Evolutionary conservation across 129 eudicot species (phyloP).

Genomic region (Mikania micrantha): DNA sequence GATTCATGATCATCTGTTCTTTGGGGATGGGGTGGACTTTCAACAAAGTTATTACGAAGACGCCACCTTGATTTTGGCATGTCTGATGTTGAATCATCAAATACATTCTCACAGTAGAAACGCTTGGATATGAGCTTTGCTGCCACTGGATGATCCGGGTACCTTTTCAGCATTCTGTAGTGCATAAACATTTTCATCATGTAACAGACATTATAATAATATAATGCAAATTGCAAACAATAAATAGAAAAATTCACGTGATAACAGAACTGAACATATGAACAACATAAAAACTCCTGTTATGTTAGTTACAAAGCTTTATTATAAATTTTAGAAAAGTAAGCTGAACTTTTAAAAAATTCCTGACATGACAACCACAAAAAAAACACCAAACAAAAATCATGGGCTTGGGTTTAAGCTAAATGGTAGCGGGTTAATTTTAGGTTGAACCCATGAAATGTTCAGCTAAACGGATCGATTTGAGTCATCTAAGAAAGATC

Average conservation of each 20-base stretch:
- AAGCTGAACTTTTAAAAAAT: background rate
- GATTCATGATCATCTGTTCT: constrained; percentile 15
- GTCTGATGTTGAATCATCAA: constrained; percentile 56
- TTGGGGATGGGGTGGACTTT: constrained; percentile 27
- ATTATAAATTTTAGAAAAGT: background rate
- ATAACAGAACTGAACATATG: background rate
- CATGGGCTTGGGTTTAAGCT: background rate
- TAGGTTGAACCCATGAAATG: background rate
- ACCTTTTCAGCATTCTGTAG: constrained; percentile 61
- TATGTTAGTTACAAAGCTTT: background rate
- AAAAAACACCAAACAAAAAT: background rate
- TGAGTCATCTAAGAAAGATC: background rate
- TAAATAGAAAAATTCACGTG: background rate
- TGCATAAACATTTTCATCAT: constrained; percentile 7
- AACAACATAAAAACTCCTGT: background rate
- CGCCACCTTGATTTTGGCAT: constrained; percentile 66
- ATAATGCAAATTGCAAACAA: background rate
- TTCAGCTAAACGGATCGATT: background rate
- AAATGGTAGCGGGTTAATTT: too few species aligned
- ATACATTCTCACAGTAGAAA: constrained; percentile 74
- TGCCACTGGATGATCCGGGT: constrained; percentile 40
- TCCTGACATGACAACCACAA: too few species aligned
- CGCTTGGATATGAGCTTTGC: constrained; percentile 53
- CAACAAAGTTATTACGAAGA: constrained; percentile 43
- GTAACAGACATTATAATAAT: background rate